Conservation (phyloP, 257 asterid genomes). For the Marsdenia floribunda region DNA sequence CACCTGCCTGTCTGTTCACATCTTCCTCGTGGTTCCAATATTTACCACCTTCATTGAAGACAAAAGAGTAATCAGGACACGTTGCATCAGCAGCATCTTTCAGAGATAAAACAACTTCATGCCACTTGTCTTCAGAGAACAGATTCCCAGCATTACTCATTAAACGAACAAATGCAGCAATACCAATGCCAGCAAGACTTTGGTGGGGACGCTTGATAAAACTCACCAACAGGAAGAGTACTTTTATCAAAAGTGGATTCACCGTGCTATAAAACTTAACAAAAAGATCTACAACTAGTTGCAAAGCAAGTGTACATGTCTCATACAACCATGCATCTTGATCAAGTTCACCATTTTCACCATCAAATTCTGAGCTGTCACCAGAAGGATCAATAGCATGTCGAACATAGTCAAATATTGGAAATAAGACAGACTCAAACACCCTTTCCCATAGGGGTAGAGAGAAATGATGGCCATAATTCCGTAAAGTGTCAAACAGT, state of each 20-base stretch:
- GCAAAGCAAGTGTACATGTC: slow-evolving; percentile 97
- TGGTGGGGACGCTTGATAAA: slow-evolving; percentile 96
- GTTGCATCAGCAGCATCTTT: slow-evolving; percentile 76
- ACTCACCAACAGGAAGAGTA: slow-evolving; percentile 71
- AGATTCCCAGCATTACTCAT: slow-evolving; percentile 94
- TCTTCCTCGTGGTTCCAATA: slow-evolving; percentile 47
- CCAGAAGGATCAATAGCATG: slow-evolving; percentile 87
- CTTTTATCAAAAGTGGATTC: slow-evolving; percentile 86
- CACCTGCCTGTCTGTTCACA: slow-evolving; percentile 34
- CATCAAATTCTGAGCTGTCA: slow-evolving; percentile 48
- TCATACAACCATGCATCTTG: slow-evolving; percentile 98
- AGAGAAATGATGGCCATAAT: slow-evolving; percentile 91
- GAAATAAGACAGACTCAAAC: slow-evolving; percentile 92
- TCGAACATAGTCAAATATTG: slow-evolving; percentile 88
- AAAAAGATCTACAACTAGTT: slow-evolving; percentile 94
- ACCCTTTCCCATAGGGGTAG: slow-evolving; percentile 93
- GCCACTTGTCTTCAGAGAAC: slow-evolving; percentile 93
- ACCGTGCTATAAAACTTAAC: slow-evolving; percentile 90
- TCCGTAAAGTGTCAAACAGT: slow-evolving; percentile 87
- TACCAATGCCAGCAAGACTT: slow-evolving; percentile 97
- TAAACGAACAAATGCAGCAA: slow-evolving; percentile 98
- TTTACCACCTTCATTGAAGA: slow-evolving; percentile 50
- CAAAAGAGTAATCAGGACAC: slow-evolving; percentile 81
- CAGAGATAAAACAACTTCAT: slow-evolving; percentile 79
- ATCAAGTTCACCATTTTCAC: slow-evolving; percentile 65